Percentiles rank a stretch among this genome's conserved stretches.
phyloP scores from a whole-genome alignment of 257 asterid genomes.

The Handroanthus guayacan region DNA sequence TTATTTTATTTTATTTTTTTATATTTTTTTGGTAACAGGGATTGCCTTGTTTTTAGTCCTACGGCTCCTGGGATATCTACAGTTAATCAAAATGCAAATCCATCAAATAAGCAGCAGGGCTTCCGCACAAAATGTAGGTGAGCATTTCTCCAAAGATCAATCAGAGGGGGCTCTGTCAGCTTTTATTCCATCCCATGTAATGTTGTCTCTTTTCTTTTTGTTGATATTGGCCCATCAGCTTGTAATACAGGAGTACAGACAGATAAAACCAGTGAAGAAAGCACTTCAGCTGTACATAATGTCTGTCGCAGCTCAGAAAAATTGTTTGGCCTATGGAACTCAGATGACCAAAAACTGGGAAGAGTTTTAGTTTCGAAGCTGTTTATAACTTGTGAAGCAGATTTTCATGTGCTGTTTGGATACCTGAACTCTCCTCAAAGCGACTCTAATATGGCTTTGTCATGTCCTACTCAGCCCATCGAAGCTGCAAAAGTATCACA shows the following conservation, averaged over 20 bases:
- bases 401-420: conserved; percentile 72
- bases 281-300: conserved; percentile 37
- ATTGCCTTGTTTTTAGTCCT: conserved; percentile 37
- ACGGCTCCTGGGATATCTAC: conserved; percentile 47
- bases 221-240: conserved; percentile 50
- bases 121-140: conserved; percentile 62
- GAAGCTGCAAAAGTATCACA: conserved; percentile 69
- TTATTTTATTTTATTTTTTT: no score
- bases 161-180: conserved; percentile 21
- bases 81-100: conserved; percentile 40
- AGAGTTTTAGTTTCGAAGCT: conserved; percentile 63
- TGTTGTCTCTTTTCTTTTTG: conserved; percentile 33
- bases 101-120: conserved; percentile 40
- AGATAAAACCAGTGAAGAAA: conserved; percentile 49
- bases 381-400: conserved; percentile 62
- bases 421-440: conserved; percentile 49
- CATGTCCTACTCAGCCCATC: conserved; percentile 43
- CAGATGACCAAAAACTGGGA: conserved; percentile 59
- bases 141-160: conserved; percentile 47
- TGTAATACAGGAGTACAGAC: conserved; percentile 65
- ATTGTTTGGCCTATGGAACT: conserved; percentile 73
- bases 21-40: conserved; percentile 43
- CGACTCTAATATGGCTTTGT: conserved; percentile 38
- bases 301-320: conserved; percentile 47
- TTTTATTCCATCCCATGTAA: conserved; percentile 34